Percentiles rank a stretch among this genome's conserved stretches.
Evolutionary conservation across 73 alveolate genomes (phyloP).

Genomic region (Urostyla sp.): DNA sequence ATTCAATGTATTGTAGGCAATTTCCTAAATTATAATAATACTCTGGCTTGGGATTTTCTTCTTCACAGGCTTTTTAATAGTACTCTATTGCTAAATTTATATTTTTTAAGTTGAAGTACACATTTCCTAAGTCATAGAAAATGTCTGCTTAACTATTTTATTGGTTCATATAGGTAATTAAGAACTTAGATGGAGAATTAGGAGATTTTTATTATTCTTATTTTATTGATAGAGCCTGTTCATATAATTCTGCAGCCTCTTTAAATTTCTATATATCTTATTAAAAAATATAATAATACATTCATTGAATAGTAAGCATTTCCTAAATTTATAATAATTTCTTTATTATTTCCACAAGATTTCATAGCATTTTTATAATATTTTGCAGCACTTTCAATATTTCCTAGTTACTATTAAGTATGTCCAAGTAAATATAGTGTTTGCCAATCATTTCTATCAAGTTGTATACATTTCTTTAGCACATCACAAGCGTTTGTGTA

Average conservation of each 20-base stretch:
- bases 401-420: slow-evolving; percentile 52
- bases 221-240: slow-evolving; percentile 3
- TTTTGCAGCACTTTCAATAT: slow-evolving; percentile 44
- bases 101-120: slow-evolving; percentile 32
- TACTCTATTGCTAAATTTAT: slow-evolving; percentile 46
- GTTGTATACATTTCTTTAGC: slow-evolving; percentile 7
- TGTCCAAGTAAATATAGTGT: slow-evolving; percentile 45
- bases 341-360: slow-evolving; percentile 55
- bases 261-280: slow-evolving; percentile 25
- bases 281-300: background rate
- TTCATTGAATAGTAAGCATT: slow-evolving; percentile 53
- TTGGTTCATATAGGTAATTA: too few species aligned
- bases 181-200: too few species aligned
- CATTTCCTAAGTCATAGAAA: slow-evolving; percentile 54
- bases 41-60: slow-evolving; percentile 43
- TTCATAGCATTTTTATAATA: slow-evolving; percentile 49
- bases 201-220: too few species aligned
- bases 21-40: slow-evolving; percentile 62
- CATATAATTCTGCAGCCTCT: slow-evolving; percentile 43
- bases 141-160: slow-evolving; percentile 47
- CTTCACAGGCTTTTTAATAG: slow-evolving; percentile 42
- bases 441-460: slow-evolving; percentile 28
- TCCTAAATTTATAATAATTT: slow-evolving; percentile 46
- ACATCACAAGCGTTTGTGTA: slow-evolving; percentile 25
- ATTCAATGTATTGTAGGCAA: slow-evolving; percentile 46